Base-by-base conservation (phyloP, 306 rosid genomes). In the Castanea crenata region DNA sequence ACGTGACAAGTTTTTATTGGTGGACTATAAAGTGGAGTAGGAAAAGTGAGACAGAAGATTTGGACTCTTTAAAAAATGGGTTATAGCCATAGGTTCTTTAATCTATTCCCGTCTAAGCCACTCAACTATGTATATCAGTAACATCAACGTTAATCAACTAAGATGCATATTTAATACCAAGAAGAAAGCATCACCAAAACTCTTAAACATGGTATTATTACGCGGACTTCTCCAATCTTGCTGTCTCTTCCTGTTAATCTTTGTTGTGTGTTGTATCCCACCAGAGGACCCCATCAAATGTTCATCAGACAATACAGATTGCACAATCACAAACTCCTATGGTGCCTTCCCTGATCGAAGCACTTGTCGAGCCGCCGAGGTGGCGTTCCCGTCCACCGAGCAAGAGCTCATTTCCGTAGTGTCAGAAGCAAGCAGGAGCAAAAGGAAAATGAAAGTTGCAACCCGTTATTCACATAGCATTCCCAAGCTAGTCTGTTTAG, bases 281-380 rank as follows among this genome's bases (percentile, higher is more conserved):
- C 97, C 97, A 13, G 91, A 80, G 70, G 89, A 90, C 70, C 94
- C 92, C 61, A 79, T 94, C 62, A 86, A 83, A 70, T 92, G 98
- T 55, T 74, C 74, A 12, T 71, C 86, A 5, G 5, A 84, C 21
- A 85, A 83, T 85, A 78, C 83, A 74, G 79, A 57, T 18, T 93
- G 98, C 88, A 89, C 91, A 49, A 70, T 94, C 83, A 89, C 96
- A 75, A 94, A 94, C 84, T 81, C 92, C 79, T 89, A 88, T 14
- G 97, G 93, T 13, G 31, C 58, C 32, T 94, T 94, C 83, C 96
- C 98, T 0, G 98, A 92, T 55, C 84, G 97, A 69, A 80, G 29
- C 63, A n/a, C 14, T 2, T 94, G 98, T 21, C 59, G 55, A 3
- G 92, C 79, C 0, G 31, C 84, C 9, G 29, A 80, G 16, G 94